phyloP scores from a whole-genome alignment of 1,284 basidiomycete genomes.

The Limonomyces culmigenus region DNA sequence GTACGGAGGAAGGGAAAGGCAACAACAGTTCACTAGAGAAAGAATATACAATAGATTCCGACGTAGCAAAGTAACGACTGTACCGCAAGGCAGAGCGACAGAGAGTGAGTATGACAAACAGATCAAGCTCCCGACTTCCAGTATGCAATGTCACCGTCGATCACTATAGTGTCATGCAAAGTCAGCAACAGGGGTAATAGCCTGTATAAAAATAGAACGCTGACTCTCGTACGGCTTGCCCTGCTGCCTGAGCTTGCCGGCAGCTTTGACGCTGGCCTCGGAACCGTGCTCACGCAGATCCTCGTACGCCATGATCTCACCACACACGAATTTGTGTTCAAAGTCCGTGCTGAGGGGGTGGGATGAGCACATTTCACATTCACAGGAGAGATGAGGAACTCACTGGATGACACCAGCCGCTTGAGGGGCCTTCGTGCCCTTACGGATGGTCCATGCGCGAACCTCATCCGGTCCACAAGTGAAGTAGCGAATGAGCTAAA shows the following conservation, averaged over 20 bases:
- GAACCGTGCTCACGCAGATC: slow-evolving; percentile 88
- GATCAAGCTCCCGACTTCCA: slow-evolving; percentile 48
- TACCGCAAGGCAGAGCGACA: background rate
- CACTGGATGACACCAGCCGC: slow-evolving; percentile 98
- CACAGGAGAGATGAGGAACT: slow-evolving; percentile 14
- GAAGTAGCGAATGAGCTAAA: slow-evolving; percentile 84
- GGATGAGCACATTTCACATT: background rate
- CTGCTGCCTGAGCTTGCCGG: slow-evolving; percentile 90
- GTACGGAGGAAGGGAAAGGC: no score
- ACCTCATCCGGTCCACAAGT: slow-evolving; percentile 96
- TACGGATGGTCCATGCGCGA: slow-evolving; percentile 93
- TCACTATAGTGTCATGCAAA: slow-evolving; percentile 33
- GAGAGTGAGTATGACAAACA: slow-evolving; percentile 2
- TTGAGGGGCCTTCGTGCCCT: slow-evolving; percentile 88
- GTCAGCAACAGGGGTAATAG: slow-evolving; percentile 5
- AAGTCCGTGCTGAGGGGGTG: slow-evolving; percentile 64
- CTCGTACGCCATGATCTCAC: slow-evolving; percentile 91
- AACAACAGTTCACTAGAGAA: no score
- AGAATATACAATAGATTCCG: no score
- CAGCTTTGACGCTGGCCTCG: slow-evolving; percentile 86
- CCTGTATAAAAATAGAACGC: no score
- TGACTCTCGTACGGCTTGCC: slow-evolving; percentile 91
- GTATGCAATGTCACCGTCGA: slow-evolving; percentile 74
- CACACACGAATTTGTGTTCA: slow-evolving; percentile 98
- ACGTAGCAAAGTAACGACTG: background rate